Percentiles rank a stretch among this genome's conserved stretches.
Evolutionary conservation across 305 asterid genomes (phyloP).

Genomic region (Andrographis paniculata): DNA sequence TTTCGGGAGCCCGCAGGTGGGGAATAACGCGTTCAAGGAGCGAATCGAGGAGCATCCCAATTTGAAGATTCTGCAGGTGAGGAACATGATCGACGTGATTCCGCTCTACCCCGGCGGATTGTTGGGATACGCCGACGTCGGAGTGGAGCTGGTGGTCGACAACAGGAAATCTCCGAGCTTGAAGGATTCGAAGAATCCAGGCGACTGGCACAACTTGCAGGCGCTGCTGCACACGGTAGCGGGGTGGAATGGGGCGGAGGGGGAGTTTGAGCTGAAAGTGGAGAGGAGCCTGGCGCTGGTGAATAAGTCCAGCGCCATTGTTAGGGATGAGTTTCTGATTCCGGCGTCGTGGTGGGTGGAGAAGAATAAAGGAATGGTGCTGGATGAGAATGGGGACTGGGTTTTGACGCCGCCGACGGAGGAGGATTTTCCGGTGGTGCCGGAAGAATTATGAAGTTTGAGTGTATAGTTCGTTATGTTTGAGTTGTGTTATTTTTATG

Average conservation of each 20-base stretch:
- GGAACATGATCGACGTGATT: constrained; percentile 60
- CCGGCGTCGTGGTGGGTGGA: constrained; percentile 92
- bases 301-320: constrained; percentile 53
- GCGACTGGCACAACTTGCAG: constrained; percentile 90
- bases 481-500: too few relatives aligned
- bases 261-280: constrained; percentile 56
- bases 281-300: constrained; percentile 74
- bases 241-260: constrained; percentile 69
- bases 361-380: constrained; percentile 68
- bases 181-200: constrained; percentile 48
- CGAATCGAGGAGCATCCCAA: constrained; percentile 30
- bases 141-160: constrained; percentile 43
- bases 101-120: constrained; percentile 51
- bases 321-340: constrained; percentile 64
- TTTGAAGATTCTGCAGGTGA: constrained; percentile 55
- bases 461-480: background rate
- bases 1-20: constrained; percentile 85
- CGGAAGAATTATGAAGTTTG: constrained; percentile 23
- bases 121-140: constrained; percentile 44
- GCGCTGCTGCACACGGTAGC: constrained; percentile 67
- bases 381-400: constrained; percentile 60
- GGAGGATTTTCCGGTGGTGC: constrained; percentile 63
- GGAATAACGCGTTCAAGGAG: constrained; percentile 45
- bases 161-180: constrained; percentile 52
- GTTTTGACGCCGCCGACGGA: constrained; percentile 44